Evolutionary conservation across 176 grass and related monocot species (phyloP), one percentile per base, ranked within the genome.

Genomic region (Thalia dealbata): DNA sequence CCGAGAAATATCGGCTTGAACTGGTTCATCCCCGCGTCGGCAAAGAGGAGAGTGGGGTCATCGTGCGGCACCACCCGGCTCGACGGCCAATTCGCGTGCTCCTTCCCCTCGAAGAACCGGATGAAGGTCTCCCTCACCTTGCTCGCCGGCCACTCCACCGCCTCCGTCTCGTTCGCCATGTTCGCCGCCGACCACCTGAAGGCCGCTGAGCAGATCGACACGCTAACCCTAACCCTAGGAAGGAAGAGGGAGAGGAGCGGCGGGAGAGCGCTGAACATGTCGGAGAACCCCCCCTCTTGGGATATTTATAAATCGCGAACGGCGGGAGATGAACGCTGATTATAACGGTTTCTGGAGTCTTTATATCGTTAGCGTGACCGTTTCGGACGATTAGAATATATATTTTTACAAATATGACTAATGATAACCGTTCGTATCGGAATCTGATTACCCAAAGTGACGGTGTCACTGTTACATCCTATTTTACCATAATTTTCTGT

Each of bases 21-120:
- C 79, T 99, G 90, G 77, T 99, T 99, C 95, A 93, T 99, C 50
- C 95, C 90, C 7, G 95, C 87, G 83, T 99, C 93, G 74, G 90
- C 87, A 73, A 99, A 93, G 19, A 99, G 85, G 32, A 99, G 86
- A 28, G 95, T 99, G 18, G 95, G 85, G 28, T 99, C 95, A 32
- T 93, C 90, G 30, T 88, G 43, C 6, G 95, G 95, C 18, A 99
- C 95, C 18, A 91, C 81, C 5, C 87, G 95, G 64, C 87, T 93
- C 55, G 95, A 93, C 30, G 72, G 69, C 95, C 95, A 99, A 50
- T 73, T 68, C 32, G 79, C 84, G 82, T 99, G 95, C 15, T 38
- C 71, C 52, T 85, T 91, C n/a, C 62, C 70, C 56, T 83, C 88
- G 74, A 93, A 99, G 79, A 80, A 99, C 28, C 70, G 67, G 42